Conservation (phyloP, 768 basidiomycete genomes). For the Exidia glandulosa region DNA sequence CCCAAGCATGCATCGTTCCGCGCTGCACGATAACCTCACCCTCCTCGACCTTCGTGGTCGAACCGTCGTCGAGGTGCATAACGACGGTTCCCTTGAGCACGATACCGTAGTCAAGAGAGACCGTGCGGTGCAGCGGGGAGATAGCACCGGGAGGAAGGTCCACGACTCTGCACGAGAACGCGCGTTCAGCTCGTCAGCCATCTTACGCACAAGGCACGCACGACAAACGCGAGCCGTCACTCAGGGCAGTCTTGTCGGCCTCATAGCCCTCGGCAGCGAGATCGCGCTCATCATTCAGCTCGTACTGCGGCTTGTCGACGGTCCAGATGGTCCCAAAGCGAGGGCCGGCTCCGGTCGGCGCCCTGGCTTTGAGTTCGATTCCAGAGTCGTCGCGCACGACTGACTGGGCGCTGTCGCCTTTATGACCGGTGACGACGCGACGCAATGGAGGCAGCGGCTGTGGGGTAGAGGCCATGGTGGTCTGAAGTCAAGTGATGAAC, state of each 20-base stretch:
- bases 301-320: neutral
- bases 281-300: neutral
- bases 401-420: neutral
- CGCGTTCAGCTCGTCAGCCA: neutral
- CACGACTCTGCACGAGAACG: neutral
- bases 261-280: neutral
- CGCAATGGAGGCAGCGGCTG: neutral
- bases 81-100: slow-evolving; percentile 11
- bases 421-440: neutral
- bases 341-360: neutral
- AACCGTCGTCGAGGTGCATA: slow-evolving; percentile 14
- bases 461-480: neutral
- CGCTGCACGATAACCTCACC: slow-evolving; percentile 16
- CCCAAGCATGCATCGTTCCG: slow-evolving; percentile 16
- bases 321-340: neutral
- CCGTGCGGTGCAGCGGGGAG: slow-evolving; percentile 11
- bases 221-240: neutral
- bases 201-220: neutral
- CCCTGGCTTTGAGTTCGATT: neutral
- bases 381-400: neutral
- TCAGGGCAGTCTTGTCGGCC: neutral
- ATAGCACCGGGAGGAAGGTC: neutral
- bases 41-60: slow-evolving; percentile 10
- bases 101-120: slow-evolving; percentile 15
- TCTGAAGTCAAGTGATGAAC: neutral